Base-by-base conservation (phyloP, 2,329 filamentous ascomycete genomes). In the Thelonectria olida region DNA sequence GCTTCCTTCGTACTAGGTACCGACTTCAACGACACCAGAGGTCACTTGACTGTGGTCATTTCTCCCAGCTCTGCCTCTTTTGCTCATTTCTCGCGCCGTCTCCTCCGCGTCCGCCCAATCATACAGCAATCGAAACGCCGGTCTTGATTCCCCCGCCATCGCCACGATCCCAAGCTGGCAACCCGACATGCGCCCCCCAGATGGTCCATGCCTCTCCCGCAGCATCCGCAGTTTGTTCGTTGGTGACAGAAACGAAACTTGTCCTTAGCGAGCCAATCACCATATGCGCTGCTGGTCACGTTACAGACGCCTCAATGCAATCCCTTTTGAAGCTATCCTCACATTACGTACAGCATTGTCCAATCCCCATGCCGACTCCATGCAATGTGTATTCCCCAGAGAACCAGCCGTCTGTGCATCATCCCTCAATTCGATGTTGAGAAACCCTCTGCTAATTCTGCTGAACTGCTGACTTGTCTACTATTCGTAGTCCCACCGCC, bases 11-110 rank as follows among this genome's bases (percentile, higher is more conserved):
- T 34, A 27, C 22, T 45, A 25, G 22, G 41, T 34, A 25, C 15
- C 9, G 20, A 45, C 45, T 20, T 41, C 50, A 60, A 44, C 36
- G 28, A 55, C 44, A 36, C 25, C 36, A 44, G 44, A 25, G 39
- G 52, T 61, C 52, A 61, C 45, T 61, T 61, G 58, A 61, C 25
- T 12, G 19, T 38, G 50, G 52, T 61, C 58, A 61, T 41, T 47
- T 48, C 39, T 7, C 23, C 52, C 25, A n/a, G 22, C 39, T 42
- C 54, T 56, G 42, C 42, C 48, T 36, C 25, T 13, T n/a, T 23
- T 54, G 49, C 19, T 38, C 19, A 28, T 27, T 31, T 13, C 34
- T 34, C 9, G 8, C 55, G 58, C 51, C 57, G 28, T 51, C 44
- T 27, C 31, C 28, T 60, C 57, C 44, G 53, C 51, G 51, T 36